A percentile compares a stretch with the other conserved stretches of the same genome.
These are phyloP conservation scores for Diaporthe ilicicola DNA, from an alignment of 2,329 filamentous ascomycete genomes.

Conservation along the genomic window DNA sequence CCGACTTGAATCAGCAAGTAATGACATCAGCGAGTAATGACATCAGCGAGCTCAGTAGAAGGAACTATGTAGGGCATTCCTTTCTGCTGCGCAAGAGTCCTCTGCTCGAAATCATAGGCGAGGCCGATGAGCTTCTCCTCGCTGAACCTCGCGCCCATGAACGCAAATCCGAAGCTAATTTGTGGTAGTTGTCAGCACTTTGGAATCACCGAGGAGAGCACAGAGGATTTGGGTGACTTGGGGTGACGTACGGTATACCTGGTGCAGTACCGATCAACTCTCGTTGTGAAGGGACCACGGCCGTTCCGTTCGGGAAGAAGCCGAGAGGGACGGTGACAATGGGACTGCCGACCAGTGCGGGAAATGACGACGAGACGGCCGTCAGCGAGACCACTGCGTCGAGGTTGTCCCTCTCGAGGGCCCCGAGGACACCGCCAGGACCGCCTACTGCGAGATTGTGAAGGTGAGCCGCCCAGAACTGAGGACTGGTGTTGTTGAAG, in stretches of 20 bases:
- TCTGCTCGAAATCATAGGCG: slow-evolving; percentile 75
- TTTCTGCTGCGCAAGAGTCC: slow-evolving; percentile 46
- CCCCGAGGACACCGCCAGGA: slow-evolving; percentile 66
- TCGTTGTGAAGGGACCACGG: not conserved
- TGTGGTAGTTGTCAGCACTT: not conserved
- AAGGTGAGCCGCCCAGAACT: slow-evolving; percentile 67
- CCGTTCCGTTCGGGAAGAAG: slow-evolving; percentile 9
- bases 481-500: slow-evolving; percentile 63
- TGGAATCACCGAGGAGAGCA: not conserved
- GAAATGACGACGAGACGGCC: slow-evolving; percentile 14
- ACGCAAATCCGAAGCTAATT: slow-evolving; percentile 63
- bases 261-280: slow-evolving; percentile 18
- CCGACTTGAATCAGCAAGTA: not conserved
- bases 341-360: slow-evolving; percentile 29
- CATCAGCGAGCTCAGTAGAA: slow-evolving; percentile 43
- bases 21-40: slow-evolving; percentile 37
- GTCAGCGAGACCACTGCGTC: slow-evolving; percentile 31
- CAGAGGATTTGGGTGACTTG: too few species aligned
- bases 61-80: slow-evolving; percentile 43
- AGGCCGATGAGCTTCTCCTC: slow-evolving; percentile 69
- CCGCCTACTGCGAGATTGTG: slow-evolving; percentile 62
- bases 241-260: slow-evolving; percentile 12
- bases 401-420: slow-evolving; percentile 26
- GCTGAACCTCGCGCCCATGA: slow-evolving; percentile 66
- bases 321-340: slow-evolving; percentile 27